phyloP scores from a whole-genome alignment of 306 rosid species.

The Vachellia pachyceras region DNA sequence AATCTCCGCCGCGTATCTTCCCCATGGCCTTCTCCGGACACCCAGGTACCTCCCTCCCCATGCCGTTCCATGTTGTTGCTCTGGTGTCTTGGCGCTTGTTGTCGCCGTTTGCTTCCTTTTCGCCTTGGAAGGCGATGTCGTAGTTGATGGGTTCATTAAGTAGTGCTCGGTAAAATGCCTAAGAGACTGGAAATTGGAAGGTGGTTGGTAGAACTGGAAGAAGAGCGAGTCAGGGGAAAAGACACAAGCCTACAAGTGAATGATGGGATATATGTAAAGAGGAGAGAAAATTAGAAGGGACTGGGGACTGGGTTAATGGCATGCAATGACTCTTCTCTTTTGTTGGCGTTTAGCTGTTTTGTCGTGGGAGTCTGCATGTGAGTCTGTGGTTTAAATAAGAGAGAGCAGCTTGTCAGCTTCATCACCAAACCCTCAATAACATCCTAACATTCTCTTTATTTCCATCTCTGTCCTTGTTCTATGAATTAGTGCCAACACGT shows the following conservation, averaged over 20 bases:
- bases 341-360: neutral
- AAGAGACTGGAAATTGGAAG: neutral
- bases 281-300: neutral
- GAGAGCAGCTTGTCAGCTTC: neutral
- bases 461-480: slow-evolving; percentile 8
- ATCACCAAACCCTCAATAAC: neutral
- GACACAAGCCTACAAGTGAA: neutral
- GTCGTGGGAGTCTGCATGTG: slow-evolving; percentile 38
- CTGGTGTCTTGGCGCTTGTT: slow-evolving; percentile 3
- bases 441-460: slow-evolving; percentile 8
- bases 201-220: too few relatives aligned
- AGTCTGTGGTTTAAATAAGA: slow-evolving; percentile 31
- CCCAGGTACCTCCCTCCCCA: slow-evolving; percentile 44
- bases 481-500: slow-evolving; percentile 37
- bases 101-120: slow-evolving; percentile 34
- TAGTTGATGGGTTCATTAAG: slow-evolving; percentile 31
- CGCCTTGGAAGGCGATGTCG: slow-evolving; percentile 29
- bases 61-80: slow-evolving; percentile 29
- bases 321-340: slow-evolving; percentile 21
- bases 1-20: slow-evolving; percentile 43
- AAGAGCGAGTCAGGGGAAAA: neutral
- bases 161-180: neutral
- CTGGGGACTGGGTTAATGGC: neutral
- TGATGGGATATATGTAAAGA: slow-evolving; percentile 1
- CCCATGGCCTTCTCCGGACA: slow-evolving; percentile 44